phyloP scores from a whole-genome alignment of 768 basidiomycete species.

The Vishniacozyma victoriae region DNA sequence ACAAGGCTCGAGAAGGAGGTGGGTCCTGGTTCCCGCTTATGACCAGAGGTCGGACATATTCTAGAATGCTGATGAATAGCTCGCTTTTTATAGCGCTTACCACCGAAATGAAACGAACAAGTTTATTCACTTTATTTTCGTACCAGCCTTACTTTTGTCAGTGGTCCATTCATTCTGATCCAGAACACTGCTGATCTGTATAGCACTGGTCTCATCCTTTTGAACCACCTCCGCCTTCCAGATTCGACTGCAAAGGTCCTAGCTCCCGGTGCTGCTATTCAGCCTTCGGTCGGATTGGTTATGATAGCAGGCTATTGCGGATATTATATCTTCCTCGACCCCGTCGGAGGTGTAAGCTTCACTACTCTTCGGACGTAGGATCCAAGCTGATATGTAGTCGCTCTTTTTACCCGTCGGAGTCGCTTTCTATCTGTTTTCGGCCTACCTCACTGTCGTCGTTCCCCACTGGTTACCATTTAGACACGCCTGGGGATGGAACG shows the following conservation, averaged over 20 bases:
- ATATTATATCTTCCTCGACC: slow-evolving; percentile 80
- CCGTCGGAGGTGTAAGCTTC: slow-evolving; percentile 64
- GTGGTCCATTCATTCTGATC: too few relatives aligned
- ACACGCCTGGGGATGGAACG: slow-evolving; percentile 44
- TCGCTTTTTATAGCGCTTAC: slow-evolving; percentile 89
- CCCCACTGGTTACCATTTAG: slow-evolving; percentile 49
- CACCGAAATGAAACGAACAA: slow-evolving; percentile 78
- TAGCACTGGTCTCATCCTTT: background rate
- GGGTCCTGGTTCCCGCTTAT: background rate
- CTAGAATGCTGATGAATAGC: slow-evolving; percentile 49
- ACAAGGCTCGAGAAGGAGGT: slow-evolving; percentile 27
- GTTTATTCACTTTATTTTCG: slow-evolving; percentile 75
- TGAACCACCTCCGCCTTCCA: slow-evolving; percentile 19
- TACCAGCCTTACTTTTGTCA: slow-evolving; percentile 77
- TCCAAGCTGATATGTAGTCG: slow-evolving; percentile 51
- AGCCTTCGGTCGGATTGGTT: slow-evolving; percentile 63
- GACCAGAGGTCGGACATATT: background rate
- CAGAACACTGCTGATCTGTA: too few relatives aligned
- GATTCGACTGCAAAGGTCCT: slow-evolving; percentile 13
- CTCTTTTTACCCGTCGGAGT: slow-evolving; percentile 71
- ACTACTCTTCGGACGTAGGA: background rate
- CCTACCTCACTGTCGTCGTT: slow-evolving; percentile 45
- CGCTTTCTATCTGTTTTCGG: slow-evolving; percentile 64
- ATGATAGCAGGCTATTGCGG: slow-evolving; percentile 57
- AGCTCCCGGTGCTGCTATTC: slow-evolving; percentile 53